These are phyloP conservation scores for Zoysia pacifica DNA, from an alignment of 176 grass and related monocot genomes.

Conservation along the genomic window DNA sequence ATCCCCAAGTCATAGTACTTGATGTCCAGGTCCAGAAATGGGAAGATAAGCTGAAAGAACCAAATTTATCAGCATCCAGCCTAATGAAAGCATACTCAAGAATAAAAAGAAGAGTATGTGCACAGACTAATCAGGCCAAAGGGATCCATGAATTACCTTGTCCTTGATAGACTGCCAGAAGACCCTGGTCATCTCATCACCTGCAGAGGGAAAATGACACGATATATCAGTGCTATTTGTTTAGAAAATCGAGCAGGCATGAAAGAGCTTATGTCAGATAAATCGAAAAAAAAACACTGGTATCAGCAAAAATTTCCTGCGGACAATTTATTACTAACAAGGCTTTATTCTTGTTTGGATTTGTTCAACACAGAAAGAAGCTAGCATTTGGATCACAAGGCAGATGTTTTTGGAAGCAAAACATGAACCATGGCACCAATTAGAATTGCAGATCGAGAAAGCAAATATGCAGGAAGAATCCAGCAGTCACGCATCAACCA, in stretches of 20 bases:
- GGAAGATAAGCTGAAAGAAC: conserved; percentile 81
- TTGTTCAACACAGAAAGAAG: background rate
- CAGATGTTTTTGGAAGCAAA: background rate
- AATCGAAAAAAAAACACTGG: background rate
- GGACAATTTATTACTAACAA: background rate
- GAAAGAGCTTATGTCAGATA: background rate
- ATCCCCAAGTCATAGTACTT: conserved; percentile 95
- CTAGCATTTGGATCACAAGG: background rate
- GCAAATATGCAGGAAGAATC: background rate
- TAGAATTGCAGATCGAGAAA: background rate
- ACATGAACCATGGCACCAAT: background rate
- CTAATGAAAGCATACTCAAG: conserved; percentile 5
- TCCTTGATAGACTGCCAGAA: conserved; percentile 98
- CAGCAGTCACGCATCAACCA: background rate
- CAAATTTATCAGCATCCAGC: background rate
- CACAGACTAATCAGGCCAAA: background rate
- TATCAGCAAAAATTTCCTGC: background rate
- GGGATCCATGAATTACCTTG: conserved; percentile 53
- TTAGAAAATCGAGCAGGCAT: background rate
- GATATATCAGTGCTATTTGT: background rate
- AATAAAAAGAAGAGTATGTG: background rate
- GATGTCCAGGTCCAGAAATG: conserved; percentile 92
- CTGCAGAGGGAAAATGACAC: conserved; percentile 42
- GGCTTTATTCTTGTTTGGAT: background rate
- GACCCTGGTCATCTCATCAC: conserved; percentile 95